Evolutionary conservation across 176 grass and related monocot genomes (phyloP).

Genomic region (Phyllostachys edulis): DNA sequence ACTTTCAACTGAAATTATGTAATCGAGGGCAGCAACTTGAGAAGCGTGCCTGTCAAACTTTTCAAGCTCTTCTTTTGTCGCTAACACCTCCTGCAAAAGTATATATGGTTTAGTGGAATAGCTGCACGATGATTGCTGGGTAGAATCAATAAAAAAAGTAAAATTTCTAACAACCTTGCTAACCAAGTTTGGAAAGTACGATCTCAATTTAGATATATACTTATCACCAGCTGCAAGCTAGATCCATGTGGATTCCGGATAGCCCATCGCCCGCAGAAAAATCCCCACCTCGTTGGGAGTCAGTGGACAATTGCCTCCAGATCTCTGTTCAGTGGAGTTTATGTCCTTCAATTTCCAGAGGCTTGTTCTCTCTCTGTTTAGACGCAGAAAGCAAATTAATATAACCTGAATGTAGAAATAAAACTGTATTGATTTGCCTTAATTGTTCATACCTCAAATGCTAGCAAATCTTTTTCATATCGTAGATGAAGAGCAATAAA

Average conservation of each 20-base stretch:
- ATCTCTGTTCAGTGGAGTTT: constrained; percentile 80
- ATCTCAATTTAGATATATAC: constrained; percentile 77
- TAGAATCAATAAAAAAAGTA: constrained; percentile 5
- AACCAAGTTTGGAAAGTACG: constrained; percentile 82
- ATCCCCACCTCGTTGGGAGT: constrained; percentile 81
- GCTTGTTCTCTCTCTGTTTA: constrained; percentile 72
- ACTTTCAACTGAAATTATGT: constrained; percentile 95
- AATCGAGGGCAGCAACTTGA: constrained; percentile 86
- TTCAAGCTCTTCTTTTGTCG: constrained; percentile 61
- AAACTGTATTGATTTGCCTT: not conserved
- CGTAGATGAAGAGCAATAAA: constrained; percentile 92
- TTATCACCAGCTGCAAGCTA: constrained; percentile 86
- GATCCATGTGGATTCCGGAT: constrained; percentile 83
- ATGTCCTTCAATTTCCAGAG: constrained; percentile 97
- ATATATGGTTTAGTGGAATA: constrained; percentile 1
- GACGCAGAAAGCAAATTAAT: constrained; percentile 28
- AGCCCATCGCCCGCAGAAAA: constrained; percentile 76
- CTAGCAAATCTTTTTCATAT: constrained; percentile 98
- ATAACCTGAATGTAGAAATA: constrained; percentile 10
- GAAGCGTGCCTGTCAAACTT: constrained; percentile 68
- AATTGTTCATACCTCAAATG: constrained; percentile 71
- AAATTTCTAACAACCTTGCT: constrained; percentile 63
- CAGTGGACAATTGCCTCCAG: constrained; percentile 79
- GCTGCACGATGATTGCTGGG: not conserved
- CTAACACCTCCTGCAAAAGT: constrained; percentile 67